Base-by-base conservation (phyloP, 2,329 filamentous ascomycete species). In the Tolypocladium tundrense region DNA sequence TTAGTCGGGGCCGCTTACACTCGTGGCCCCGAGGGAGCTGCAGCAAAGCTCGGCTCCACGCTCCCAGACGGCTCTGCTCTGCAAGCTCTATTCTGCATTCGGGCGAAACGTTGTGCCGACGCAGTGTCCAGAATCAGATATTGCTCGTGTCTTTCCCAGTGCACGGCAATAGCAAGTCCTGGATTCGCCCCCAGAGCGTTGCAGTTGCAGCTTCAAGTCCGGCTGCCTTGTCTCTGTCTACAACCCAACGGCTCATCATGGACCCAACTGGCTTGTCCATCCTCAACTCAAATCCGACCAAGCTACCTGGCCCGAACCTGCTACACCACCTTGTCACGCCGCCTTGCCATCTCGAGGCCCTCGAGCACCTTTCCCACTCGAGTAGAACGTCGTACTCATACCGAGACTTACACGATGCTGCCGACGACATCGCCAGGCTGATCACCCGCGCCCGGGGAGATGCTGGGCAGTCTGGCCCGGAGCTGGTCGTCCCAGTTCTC, bases 401-500 rank as follows among this genome's bases (percentile, higher is more conserved):
- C 67, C 58, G 68, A 11, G 72, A 85, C 48, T 74, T 94, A 27
- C 85, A 92, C 66, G 63, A 67, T 35, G 73, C 78, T 37, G 83
- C 88, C 11, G 73, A 82, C 54, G 64, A 63, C 3, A 72, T 91
- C 41, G 85, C 88, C 19, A 65, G 69, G 14, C 75, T 74, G 27
- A 80, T 88, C 59, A 58, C 65, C 27, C 56, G 31, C 33, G 59
- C 57, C 4, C 35, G 56, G 41, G 53, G 43, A 40, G 59, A 58
- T 7, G 55, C 53, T 21, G 58, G 50, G 50, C 56, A 33, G 48
- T 14, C 37, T 14, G 31, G 62, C 58, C 41, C 55, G 31, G 74
- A 77, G 53, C 70, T 79, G 19, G 72, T 96, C 41, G 79, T 96
- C 42, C 91, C 92, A 0, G 75, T 96, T 2, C 79, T 96, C 24